Evolutionary conservation across 805 yeast genomes (phyloP).

Genomic region (Barnettozyma pratensis): DNA sequence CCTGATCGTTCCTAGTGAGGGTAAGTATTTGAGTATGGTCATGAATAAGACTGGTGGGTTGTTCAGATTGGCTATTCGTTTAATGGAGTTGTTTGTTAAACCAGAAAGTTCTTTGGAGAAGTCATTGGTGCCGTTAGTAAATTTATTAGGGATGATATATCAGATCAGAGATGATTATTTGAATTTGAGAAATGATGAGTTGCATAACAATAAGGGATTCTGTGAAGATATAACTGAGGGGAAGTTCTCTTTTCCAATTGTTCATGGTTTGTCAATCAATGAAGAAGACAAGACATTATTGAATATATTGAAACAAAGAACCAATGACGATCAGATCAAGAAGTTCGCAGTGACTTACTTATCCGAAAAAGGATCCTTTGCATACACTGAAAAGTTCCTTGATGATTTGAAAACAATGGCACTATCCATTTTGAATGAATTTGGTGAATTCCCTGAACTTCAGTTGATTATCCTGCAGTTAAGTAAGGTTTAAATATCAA

Average conservation of each 20-base stretch:
- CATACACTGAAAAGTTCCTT: constrained; percentile 14
- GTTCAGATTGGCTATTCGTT: constrained; percentile 64
- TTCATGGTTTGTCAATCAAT: constrained; percentile 51
- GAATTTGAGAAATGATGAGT: constrained; percentile 51
- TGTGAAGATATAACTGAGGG: constrained; percentile 90
- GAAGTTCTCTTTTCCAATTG: constrained; percentile 79
- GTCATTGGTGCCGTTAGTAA: constrained; percentile 55
- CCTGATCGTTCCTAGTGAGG: constrained; percentile 49
- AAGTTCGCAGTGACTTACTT: constrained; percentile 44
- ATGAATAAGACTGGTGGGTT: constrained; percentile 87
- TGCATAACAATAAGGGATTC: constrained; percentile 63
- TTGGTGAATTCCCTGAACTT: background rate
- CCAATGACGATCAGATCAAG: constrained; percentile 46
- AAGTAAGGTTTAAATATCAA: background rate
- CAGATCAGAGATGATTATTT: constrained; percentile 84
- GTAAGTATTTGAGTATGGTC: constrained; percentile 74
- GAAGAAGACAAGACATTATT: constrained; percentile 35
- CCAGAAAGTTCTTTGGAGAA: background rate
- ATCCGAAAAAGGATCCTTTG: constrained; percentile 25
- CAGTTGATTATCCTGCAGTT: constrained; percentile 1
- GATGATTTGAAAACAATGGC: constrained; percentile 10
- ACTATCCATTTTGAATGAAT: background rate
- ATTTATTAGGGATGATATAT: constrained; percentile 73
- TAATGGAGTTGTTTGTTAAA: constrained; percentile 42
- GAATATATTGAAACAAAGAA: constrained; percentile 47